Conservation (phyloP, 2,329 filamentous ascomycete genomes). For the Hypoxylon sp. region DNA sequence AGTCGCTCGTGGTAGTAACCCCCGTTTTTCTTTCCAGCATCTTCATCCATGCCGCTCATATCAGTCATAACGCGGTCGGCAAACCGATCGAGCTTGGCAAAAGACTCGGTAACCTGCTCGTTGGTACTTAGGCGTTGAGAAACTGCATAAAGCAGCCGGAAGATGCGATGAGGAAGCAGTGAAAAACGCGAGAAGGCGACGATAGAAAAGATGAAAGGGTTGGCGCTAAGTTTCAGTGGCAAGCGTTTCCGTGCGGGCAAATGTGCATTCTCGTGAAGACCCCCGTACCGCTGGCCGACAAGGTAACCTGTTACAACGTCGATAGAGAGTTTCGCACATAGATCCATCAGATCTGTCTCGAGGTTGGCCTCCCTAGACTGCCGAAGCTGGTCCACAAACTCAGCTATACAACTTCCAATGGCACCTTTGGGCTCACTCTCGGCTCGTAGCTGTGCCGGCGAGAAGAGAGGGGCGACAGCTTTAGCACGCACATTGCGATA, state of each 20-base stretch:
- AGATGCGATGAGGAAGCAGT: constrained; percentile 12
- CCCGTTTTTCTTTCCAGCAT: background rate
- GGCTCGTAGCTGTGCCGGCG: constrained; percentile 10
- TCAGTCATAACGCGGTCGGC: background rate
- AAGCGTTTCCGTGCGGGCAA: background rate
- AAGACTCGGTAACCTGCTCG: constrained; percentile 1
- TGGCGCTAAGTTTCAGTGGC: constrained; percentile 13
- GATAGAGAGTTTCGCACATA: constrained; percentile 16
- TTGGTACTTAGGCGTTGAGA: constrained; percentile 11
- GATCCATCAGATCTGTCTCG: constrained; percentile 10
- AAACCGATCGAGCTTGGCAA: constrained; percentile 1
- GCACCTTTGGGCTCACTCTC: constrained; percentile 1
- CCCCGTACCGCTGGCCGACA: constrained; percentile 6
- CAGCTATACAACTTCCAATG: constrained; percentile 13
- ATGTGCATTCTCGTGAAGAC: constrained; percentile 9
- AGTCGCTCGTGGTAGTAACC: constrained; percentile 6
- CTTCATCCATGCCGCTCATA: background rate
- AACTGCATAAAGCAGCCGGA: background rate
- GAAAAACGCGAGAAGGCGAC: constrained; percentile 24
- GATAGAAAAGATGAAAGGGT: constrained; percentile 15
- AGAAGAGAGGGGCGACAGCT: constrained; percentile 12
- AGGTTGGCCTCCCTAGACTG: background rate
- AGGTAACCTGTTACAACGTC: constrained; percentile 17
- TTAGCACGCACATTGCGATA: constrained; percentile 11
- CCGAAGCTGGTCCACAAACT: constrained; percentile 13